Evolutionary conservation across 495 filamentous ascomycete species (phyloP).

Genomic region (Penicillium manginii): DNA sequence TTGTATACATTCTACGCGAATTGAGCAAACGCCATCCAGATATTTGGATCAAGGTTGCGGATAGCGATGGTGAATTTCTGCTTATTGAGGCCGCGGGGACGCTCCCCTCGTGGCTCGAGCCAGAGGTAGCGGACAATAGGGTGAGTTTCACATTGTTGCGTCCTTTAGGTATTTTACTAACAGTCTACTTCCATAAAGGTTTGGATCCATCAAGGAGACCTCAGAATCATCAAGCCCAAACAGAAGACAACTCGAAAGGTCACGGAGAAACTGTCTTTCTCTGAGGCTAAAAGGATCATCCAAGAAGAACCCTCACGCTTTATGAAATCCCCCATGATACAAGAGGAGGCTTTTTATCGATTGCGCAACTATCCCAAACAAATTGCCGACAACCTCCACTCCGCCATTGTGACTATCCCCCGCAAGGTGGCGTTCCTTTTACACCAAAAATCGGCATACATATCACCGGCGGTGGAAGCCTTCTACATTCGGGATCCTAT

Average conservation of each 20-base stretch:
- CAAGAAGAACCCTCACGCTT: slow-evolving; percentile 52
- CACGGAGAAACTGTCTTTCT: slow-evolving; percentile 56
- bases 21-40: slow-evolving; percentile 72
- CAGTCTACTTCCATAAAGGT: slow-evolving; percentile 42
- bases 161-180: neutral
- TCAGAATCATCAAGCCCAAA: slow-evolving; percentile 72
- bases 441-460: slow-evolving; percentile 68
- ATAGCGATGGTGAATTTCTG: slow-evolving; percentile 93
- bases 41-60: slow-evolving; percentile 80
- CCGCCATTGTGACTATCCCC: slow-evolving; percentile 71
- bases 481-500: slow-evolving; percentile 93
- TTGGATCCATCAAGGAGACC: slow-evolving; percentile 76
- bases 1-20: slow-evolving; percentile 88
- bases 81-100: slow-evolving; percentile 91
- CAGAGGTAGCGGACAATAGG: slow-evolving; percentile 84
- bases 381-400: slow-evolving; percentile 72
- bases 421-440: slow-evolving; percentile 83
- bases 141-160: slow-evolving; percentile 40
- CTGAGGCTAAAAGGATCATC: slow-evolving; percentile 64
- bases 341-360: slow-evolving; percentile 89
- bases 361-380: slow-evolving; percentile 78
- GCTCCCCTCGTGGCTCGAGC: slow-evolving; percentile 87
- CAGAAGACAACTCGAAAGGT: slow-evolving; percentile 35
- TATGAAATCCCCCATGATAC: slow-evolving; percentile 68
- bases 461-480: slow-evolving; percentile 83